phyloP scores from a whole-genome alignment of 83 land plant species.

The Picea abies region DNA sequence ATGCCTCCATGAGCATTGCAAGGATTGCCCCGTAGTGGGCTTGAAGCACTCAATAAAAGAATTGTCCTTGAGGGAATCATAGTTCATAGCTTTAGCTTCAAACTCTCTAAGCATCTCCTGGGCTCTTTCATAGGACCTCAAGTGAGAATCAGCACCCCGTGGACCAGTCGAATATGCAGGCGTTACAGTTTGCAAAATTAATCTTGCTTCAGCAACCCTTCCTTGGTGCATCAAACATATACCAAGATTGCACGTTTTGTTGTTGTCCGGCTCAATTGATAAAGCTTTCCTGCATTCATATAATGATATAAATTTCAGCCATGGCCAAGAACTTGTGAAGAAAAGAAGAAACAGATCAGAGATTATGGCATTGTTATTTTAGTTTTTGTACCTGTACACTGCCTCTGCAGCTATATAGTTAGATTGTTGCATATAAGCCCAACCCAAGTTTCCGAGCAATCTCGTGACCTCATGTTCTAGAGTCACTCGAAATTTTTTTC shows the following conservation, averaged over 20 bases:
- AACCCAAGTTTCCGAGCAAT: constrained; percentile 86
- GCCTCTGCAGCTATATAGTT: constrained; percentile 81
- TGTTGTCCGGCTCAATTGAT: constrained; percentile 86
- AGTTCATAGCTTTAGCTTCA: constrained; percentile 45
- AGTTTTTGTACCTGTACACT: constrained; percentile 64
- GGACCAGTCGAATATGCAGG: constrained; percentile 69
- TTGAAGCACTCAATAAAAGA: constrained; percentile 29
- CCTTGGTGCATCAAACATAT: constrained; percentile 99
- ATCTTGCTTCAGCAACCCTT: constrained; percentile 80
- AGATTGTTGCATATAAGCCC: constrained; percentile 91
- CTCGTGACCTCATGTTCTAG: constrained; percentile 96
- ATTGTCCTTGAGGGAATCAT: constrained; percentile 14
- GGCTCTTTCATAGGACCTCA: constrained; percentile 94
- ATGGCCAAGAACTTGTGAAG: background rate
- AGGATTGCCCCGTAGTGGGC: constrained; percentile 45
- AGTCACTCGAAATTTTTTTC: constrained; percentile 96
- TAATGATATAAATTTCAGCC: background rate
- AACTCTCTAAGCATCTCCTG: constrained; percentile 95
- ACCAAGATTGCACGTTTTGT: constrained; percentile 98
- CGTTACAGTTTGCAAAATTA: constrained; percentile 69
- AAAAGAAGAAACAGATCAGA: no score
- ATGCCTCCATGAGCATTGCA: constrained; percentile 36
- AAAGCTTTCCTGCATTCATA: constrained; percentile 54
- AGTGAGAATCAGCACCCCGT: constrained; percentile 87
- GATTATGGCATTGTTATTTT: background rate